Evolutionary conservation across 306 rosid species (phyloP).

Genomic region (Lupinus albus): DNA sequence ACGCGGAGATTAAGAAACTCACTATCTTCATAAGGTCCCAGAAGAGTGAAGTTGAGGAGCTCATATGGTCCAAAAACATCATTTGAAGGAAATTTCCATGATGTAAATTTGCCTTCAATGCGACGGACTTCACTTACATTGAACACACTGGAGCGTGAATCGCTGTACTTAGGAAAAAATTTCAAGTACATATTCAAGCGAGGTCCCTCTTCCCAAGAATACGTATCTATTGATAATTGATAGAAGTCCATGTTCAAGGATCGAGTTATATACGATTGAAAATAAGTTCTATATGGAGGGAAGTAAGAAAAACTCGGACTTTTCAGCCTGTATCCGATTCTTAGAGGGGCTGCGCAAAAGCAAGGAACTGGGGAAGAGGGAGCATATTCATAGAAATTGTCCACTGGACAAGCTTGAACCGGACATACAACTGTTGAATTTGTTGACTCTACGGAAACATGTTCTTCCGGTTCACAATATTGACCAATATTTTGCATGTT

Average conservation of each 20-base stretch:
- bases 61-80: conserved; percentile 90
- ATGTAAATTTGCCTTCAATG: conserved; percentile 40
- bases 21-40: conserved; percentile 59
- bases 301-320: conserved; percentile 92
- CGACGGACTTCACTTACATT: conserved; percentile 59
- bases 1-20: conserved; percentile 50
- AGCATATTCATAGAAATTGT: conserved; percentile 62
- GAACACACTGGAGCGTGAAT: conserved; percentile 39
- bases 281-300: conserved; percentile 47
- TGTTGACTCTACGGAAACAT: conserved; percentile 20
- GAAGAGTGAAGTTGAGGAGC: conserved; percentile 69
- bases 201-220: conserved; percentile 74
- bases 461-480: conserved; percentile 57
- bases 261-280: conserved; percentile 50
- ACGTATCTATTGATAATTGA: conserved; percentile 62
- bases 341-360: conserved; percentile 79
- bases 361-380: conserved; percentile 57
- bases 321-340: conserved; percentile 80
- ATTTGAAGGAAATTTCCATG: conserved; percentile 58
- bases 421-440: conserved; percentile 46
- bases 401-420: conserved; percentile 59
- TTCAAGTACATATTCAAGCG: conserved; percentile 78
- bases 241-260: conserved; percentile 51
- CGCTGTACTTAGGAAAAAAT: conserved; percentile 59
- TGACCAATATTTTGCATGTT: conserved; percentile 46